These are phyloP conservation scores for Simmondsia chinensis DNA, from an alignment of 148 eudicot genomes.

Conservation along the genomic window DNA sequence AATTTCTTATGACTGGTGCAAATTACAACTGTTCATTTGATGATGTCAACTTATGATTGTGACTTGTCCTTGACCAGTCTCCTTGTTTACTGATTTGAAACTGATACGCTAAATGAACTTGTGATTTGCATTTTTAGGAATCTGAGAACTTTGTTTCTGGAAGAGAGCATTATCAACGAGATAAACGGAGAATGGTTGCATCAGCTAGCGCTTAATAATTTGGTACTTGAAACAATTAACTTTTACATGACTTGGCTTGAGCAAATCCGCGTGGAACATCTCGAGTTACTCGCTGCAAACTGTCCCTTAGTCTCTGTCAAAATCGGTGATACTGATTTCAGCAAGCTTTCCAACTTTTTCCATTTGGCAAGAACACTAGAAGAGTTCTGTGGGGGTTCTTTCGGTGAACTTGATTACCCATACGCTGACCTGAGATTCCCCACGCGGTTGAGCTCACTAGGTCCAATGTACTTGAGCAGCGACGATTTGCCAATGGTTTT, in stretches of 20 bases:
- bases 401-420: conserved; percentile 30
- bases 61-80: no score
- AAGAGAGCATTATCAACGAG: conserved; percentile 70
- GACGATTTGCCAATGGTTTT: conserved; percentile 56
- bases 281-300: conserved; percentile 59
- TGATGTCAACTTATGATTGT: no score
- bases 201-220: conserved; percentile 66
- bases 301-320: conserved; percentile 76
- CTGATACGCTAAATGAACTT: conserved; percentile 1
- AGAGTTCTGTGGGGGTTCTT: conserved; percentile 87
- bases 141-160: conserved; percentile 53
- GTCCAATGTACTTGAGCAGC: conserved; percentile 54
- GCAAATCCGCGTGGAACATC: conserved; percentile 43
- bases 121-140: conserved; percentile 29
- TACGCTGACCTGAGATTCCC: conserved; percentile 53
- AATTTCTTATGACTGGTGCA: no score
- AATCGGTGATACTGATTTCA: conserved; percentile 59
- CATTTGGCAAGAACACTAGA: conserved; percentile 44
- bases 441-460: conserved; percentile 42
- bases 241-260: conserved; percentile 72
- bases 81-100: no score
- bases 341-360: conserved; percentile 51
- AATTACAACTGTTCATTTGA: no score
- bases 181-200: conserved; percentile 72
- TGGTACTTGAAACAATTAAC: conserved; percentile 62